Percentiles rank a stretch among this genome's conserved stretches.
These are phyloP conservation scores for Botrytis tulipae DNA, from an alignment of 2,329 filamentous ascomycete genomes.

Conservation along the genomic window DNA sequence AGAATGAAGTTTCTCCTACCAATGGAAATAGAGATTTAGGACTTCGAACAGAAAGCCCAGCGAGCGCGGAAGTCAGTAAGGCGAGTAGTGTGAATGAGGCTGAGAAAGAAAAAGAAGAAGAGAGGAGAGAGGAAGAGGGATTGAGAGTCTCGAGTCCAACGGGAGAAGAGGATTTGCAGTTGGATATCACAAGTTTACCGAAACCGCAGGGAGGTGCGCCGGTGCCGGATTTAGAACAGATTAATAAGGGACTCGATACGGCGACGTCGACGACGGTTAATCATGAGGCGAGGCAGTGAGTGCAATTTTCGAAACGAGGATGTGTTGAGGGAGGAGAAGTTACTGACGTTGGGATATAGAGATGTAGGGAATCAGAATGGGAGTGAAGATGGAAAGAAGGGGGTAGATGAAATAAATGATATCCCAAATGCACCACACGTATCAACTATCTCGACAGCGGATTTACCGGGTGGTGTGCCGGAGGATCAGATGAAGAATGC, in stretches of 20 bases:
- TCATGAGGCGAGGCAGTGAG: constrained; percentile 30
- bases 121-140: constrained; percentile 29
- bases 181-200: constrained; percentile 27
- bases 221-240: constrained; percentile 28
- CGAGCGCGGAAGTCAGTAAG: constrained; percentile 66
- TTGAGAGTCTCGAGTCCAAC: constrained; percentile 32
- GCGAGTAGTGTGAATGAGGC: constrained; percentile 64
- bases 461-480: constrained; percentile 44
- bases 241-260: constrained; percentile 34
- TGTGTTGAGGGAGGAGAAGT: neutral
- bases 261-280: constrained; percentile 33
- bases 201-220: constrained; percentile 26
- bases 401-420: neutral
- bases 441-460: constrained; percentile 39
- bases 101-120: constrained; percentile 24
- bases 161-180: constrained; percentile 34
- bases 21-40: constrained; percentile 61
- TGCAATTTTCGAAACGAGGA: neutral
- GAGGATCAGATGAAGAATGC: constrained; percentile 39
- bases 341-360: constrained; percentile 7
- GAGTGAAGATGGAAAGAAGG: neutral
- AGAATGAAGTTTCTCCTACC: constrained; percentile 44
- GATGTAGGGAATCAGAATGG: neutral
- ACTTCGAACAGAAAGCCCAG: constrained; percentile 61
- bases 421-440: neutral